phyloP scores from a whole-genome alignment of 768 basidiomycete species.

The Naganishia kalamii region DNA sequence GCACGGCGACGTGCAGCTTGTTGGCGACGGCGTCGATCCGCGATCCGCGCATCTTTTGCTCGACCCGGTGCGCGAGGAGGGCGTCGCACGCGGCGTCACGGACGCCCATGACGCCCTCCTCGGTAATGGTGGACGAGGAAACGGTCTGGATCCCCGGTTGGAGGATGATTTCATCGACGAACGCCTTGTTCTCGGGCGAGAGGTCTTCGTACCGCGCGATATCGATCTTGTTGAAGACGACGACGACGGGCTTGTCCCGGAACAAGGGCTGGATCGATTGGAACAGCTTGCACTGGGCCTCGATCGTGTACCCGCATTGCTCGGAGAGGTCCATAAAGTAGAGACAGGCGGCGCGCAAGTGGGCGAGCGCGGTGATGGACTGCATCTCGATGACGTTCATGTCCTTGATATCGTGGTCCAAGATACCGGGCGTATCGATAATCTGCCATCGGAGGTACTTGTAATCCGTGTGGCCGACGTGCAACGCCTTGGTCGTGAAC shows the following conservation, averaged over 20 bases:
- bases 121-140: constrained; percentile 87
- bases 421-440: constrained; percentile 95
- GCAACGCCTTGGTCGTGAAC: constrained; percentile 97
- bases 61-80: constrained; percentile 88
- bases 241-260: constrained; percentile 79
- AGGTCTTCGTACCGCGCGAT: constrained; percentile 82
- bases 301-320: constrained; percentile 94
- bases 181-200: constrained; percentile 62
- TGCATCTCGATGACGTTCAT: constrained; percentile 99
- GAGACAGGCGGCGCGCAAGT: constrained; percentile 84
- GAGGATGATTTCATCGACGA: constrained; percentile 78
- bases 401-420: constrained; percentile 96
- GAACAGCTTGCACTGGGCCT: constrained; percentile 97
- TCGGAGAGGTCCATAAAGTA: constrained; percentile 99
- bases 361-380: constrained; percentile 90
- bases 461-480: constrained; percentile 97
- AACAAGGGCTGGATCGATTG: constrained; percentile 99
- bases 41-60: constrained; percentile 84
- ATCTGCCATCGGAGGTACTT: constrained; percentile 99
- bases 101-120: constrained; percentile 95
- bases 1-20: constrained; percentile 90
- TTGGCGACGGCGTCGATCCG: constrained; percentile 90
- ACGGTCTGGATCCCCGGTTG: constrained; percentile 62
- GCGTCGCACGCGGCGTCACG: constrained; percentile 94
- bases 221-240: constrained; percentile 98